phyloP scores from a whole-genome alignment of 768 basidiomycete genomes.

The Strobilomyces dryophilus region DNA sequence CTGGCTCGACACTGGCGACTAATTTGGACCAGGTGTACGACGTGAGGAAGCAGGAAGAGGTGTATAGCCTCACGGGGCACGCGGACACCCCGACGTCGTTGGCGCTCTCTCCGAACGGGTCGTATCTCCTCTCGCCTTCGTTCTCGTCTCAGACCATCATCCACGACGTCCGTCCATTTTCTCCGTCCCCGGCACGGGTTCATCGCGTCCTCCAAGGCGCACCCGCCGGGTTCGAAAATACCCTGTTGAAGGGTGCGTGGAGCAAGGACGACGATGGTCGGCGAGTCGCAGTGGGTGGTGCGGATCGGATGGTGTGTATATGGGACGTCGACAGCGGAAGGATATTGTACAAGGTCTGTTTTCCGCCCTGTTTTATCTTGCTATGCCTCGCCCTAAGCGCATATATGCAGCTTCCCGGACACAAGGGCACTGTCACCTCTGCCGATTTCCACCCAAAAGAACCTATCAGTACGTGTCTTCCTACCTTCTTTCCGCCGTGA shows the following conservation, averaged over 20 bases:
- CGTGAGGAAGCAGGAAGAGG: constrained; percentile 76
- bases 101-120: constrained; percentile 84
- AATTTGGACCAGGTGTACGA: constrained; percentile 87
- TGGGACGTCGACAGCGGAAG: constrained; percentile 82
- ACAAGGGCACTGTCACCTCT: constrained; percentile 94
- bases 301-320: constrained; percentile 80
- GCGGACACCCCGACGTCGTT: constrained; percentile 92
- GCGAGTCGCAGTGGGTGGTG: constrained; percentile 84
- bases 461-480: constrained; percentile 71
- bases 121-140: constrained; percentile 85
- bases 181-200: constrained; percentile 73
- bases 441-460: constrained; percentile 97
- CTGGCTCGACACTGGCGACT: no score
- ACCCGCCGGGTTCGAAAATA: constrained; percentile 92
- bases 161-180: constrained; percentile 93
- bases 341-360: constrained; percentile 70
- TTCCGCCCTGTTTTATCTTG: neutral
- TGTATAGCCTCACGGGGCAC: constrained; percentile 80
- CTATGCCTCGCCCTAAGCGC: neutral
- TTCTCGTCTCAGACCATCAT: constrained; percentile 87
- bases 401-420: constrained; percentile 75
- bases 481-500: neutral
- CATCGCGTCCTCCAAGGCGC: constrained; percentile 80
- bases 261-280: constrained; percentile 78
- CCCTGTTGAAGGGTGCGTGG: constrained; percentile 83